A percentile compares a stretch with the other conserved stretches of the same genome.
Evolutionary conservation across 164 flowering plant species (phyloP).

Genomic region (Chimonanthus praecox): DNA sequence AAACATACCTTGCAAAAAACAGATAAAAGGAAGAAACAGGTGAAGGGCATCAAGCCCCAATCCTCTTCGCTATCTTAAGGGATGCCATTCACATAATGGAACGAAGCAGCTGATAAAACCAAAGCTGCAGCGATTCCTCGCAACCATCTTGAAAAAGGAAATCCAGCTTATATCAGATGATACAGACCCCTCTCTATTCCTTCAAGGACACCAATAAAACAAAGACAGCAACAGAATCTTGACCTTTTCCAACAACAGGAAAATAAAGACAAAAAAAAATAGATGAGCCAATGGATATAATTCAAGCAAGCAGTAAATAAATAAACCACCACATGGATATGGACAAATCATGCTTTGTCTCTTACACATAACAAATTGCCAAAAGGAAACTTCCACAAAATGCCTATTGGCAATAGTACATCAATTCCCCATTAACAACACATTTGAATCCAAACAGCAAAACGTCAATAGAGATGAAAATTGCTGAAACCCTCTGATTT

Average conservation of each 20-base stretch:
- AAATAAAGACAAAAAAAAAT: neutral
- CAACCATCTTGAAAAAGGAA: conserved; percentile 38
- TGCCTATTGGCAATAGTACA: neutral
- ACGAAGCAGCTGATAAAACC: conserved; percentile 35
- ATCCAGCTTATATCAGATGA: conserved; percentile 28
- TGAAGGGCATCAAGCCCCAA: conserved; percentile 30
- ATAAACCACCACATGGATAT: too few species aligned
- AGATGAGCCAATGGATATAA: neutral
- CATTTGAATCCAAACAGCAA: too few species aligned
- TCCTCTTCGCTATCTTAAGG: conserved; percentile 41
- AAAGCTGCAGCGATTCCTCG: conserved; percentile 24
- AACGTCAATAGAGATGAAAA: neutral
- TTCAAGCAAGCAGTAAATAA: too few species aligned
- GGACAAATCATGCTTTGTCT: too few species aligned
- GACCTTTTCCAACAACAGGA: conserved; percentile 20
- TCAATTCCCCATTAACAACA: neutral
- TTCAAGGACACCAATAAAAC: too few species aligned
- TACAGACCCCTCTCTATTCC: conserved; percentile 2
- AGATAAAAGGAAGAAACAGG: neutral
- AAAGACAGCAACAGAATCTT: conserved; percentile 9
- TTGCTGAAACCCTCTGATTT: neutral
- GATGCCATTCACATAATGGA: conserved; percentile 79
- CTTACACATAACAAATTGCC: too few species aligned
- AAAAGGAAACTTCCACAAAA: neutral
- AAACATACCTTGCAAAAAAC: conserved; percentile 1